phyloP scores from a whole-genome alignment of 345 rosid genomes.

The Mangifera indica region DNA sequence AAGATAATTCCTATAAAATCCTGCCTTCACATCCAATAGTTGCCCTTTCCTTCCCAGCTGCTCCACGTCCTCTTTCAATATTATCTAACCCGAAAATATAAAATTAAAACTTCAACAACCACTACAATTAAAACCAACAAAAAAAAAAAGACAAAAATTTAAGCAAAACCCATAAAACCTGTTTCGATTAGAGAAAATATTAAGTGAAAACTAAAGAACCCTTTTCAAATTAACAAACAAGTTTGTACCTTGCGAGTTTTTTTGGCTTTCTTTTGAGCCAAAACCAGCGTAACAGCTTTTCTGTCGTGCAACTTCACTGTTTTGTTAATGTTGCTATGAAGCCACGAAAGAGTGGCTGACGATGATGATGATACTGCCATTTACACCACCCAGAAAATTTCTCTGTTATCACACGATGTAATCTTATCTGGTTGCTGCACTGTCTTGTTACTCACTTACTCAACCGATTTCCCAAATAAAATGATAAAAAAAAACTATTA shows the following conservation, averaged over 20 bases:
- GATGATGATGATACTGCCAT: conserved; percentile 38
- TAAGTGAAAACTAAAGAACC: conserved; percentile 10
- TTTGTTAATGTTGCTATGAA: conserved; percentile 38
- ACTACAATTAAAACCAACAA: not conserved
- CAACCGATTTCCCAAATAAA: too few relatives aligned
- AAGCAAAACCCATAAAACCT: not conserved
- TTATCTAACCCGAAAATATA: conserved; percentile 41
- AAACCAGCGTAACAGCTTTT: conserved; percentile 36
- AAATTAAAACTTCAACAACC: not conserved
- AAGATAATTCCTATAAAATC: conserved; percentile 82
- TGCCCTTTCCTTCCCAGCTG: conserved; percentile 78
- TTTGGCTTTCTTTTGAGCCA: conserved; percentile 75
- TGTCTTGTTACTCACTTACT: not conserved
- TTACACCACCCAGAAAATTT: not conserved
- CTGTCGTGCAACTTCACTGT: conserved; percentile 37
- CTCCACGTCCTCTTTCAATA: conserved; percentile 81
- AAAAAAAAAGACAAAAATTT: not conserved
- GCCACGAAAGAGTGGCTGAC: conserved; percentile 58
- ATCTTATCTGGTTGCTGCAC: conserved; percentile 23
- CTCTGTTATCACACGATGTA: not conserved
- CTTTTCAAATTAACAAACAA: conserved; percentile 6
- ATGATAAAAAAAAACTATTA: too few relatives aligned
- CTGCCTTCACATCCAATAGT: conserved; percentile 80
- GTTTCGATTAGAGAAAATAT: not conserved
- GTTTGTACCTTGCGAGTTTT: conserved; percentile 65